phyloP scores from a whole-genome alignment of 2,329 filamentous ascomycete genomes.

The Chalaropsis ovoidea region DNA sequence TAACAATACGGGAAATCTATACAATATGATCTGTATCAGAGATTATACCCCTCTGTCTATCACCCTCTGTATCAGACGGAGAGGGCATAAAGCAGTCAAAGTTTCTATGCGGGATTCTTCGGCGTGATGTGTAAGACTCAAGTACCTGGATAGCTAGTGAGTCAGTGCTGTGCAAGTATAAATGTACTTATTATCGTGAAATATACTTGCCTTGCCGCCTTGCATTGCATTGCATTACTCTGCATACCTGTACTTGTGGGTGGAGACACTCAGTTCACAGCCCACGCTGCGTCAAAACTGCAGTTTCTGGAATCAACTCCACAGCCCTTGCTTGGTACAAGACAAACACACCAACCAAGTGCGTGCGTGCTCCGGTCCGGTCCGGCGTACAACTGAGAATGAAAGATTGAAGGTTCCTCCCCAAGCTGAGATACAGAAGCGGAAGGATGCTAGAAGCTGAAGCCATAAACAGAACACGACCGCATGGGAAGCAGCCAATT shows the following conservation, averaged over 20 bases:
- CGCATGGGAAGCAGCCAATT: background rate
- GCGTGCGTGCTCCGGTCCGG: constrained; percentile 5
- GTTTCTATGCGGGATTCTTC: background rate
- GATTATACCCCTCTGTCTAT: too few relatives aligned
- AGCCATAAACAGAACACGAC: background rate
- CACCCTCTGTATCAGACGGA: too few relatives aligned
- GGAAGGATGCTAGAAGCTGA: background rate
- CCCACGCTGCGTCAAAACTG: too few relatives aligned
- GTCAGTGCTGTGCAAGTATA: background rate
- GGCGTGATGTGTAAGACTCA: background rate
- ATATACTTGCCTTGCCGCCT: background rate
- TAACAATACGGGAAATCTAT: too few relatives aligned
- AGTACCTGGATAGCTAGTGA: background rate
- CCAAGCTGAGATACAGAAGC: background rate
- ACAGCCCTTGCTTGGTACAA: too few relatives aligned
- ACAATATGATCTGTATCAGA: too few relatives aligned
- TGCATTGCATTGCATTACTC: background rate
- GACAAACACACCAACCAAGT: too few relatives aligned
- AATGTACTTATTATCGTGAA: background rate
- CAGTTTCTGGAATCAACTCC: too few relatives aligned
- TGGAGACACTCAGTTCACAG: too few relatives aligned
- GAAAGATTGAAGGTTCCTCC: background rate
- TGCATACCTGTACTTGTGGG: too few relatives aligned
- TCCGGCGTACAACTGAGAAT: constrained; percentile 6
- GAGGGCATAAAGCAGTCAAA: background rate